Evolutionary conservation across 2,329 filamentous ascomycete species (phyloP), one percentile per base, ranked within the genome.

Genomic region (Alternaria brassicae): DNA sequence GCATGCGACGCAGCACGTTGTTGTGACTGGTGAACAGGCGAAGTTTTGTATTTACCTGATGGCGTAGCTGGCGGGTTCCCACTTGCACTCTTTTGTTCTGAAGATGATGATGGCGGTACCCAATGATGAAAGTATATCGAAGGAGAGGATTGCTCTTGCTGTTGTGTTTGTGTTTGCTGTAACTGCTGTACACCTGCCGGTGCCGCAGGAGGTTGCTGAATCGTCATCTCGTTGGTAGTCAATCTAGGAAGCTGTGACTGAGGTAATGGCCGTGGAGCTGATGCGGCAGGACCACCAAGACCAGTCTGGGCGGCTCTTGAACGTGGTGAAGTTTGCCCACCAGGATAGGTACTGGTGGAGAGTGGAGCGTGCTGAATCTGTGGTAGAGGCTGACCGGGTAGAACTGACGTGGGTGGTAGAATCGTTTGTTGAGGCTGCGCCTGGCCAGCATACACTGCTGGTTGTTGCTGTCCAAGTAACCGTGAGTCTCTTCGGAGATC

Each of bases 51-150:
- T 79, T 81, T 78, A 87, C 89, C 88, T 81, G 90, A 89, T 72
- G 91, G 89, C 62, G 90, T 90, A 71, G 86, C 86, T 61, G 90
- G 89, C 74, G 90, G 88, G 70, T 88, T 87, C 57, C 85, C 83
- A 74, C 83, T 81, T 65, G 83, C 80, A 60, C 85, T 66, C 55
- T 78, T 76, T 53, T 82, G 84, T 64, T 83, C 85, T 63, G 87
- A 85, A 21, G 84, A 85, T 12, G 62, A 65, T 13, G 61, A 63
- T 13, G 93, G 93, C 44, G 93, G 93, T 60, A 94, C 91, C 92
- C 93, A 97, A 75, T 96, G 92, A 73, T 96, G 92, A 76, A 97
- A 97, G 77, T 92, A 95, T 47, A 96, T 91, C 21, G 89, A 90
- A 0, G 90, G 88, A 39, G 90, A 91, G 17, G 87, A 85, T 63